phyloP scores from a whole-genome alignment of 1,284 basidiomycete genomes.

The Fomitopsis palustris region DNA sequence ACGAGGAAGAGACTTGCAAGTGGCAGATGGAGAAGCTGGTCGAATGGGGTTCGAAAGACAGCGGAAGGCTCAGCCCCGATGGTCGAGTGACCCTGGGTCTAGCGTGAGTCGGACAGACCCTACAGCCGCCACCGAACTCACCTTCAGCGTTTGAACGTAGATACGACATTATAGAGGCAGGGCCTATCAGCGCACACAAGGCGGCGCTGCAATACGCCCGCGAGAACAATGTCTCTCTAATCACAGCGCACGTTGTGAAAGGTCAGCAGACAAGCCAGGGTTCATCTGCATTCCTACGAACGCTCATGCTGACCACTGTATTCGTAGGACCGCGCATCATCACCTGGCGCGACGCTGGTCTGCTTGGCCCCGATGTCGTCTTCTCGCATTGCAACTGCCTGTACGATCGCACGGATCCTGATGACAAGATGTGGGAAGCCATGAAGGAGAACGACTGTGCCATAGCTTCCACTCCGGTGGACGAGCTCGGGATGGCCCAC shows the following conservation, averaged over 20 bases:
- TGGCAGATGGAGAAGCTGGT: constrained; percentile 29
- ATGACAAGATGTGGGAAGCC: constrained; percentile 29
- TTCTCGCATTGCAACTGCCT: constrained; percentile 34
- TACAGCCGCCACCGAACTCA: background rate
- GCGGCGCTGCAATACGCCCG: constrained; percentile 23
- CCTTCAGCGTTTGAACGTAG: constrained; percentile 1
- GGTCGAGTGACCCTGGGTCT: constrained; percentile 33
- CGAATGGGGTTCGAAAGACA: constrained; percentile 24
- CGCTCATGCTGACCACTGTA: background rate
- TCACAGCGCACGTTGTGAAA: constrained; percentile 30
- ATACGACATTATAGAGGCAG: constrained; percentile 21
- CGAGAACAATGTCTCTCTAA: constrained; percentile 19
- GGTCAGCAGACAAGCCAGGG: constrained; percentile 7
- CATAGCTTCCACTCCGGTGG: constrained; percentile 30
- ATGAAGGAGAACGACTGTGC: constrained; percentile 27
- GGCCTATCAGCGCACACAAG: constrained; percentile 17
- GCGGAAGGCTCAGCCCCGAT: constrained; percentile 25
- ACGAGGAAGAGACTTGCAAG: constrained; percentile 20
- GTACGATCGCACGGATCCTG: constrained; percentile 21
- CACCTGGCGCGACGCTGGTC: constrained; percentile 22
- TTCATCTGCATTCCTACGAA: background rate
- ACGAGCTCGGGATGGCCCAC: constrained; percentile 34
- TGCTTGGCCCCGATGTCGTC: constrained; percentile 29
- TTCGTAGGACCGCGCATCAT: constrained; percentile 20
- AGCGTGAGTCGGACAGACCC: constrained; percentile 16